Percentiles rank a stretch among this genome's conserved stretches.
phyloP scores from a whole-genome alignment of 1,139 yeast species.

The Saccharomyces hybrid region DNA sequence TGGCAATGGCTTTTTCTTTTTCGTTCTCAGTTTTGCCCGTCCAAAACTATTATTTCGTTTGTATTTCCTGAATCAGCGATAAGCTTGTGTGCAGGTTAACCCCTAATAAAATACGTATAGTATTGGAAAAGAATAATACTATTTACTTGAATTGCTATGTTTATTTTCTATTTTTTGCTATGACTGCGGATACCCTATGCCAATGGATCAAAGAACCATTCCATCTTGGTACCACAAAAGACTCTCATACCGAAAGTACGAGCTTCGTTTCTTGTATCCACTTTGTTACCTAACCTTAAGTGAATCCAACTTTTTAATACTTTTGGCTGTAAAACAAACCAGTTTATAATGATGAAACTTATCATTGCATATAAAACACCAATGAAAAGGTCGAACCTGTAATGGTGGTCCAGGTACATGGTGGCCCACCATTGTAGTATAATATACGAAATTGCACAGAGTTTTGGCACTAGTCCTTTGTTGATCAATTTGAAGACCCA shows the following conservation, averaged over 20 bases:
- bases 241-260: constrained; percentile 56
- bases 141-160: neutral
- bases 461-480: constrained; percentile 27
- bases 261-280: constrained; percentile 31
- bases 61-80: neutral
- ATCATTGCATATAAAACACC: constrained; percentile 46
- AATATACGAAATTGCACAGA: constrained; percentile 36
- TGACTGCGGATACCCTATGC: constrained; percentile 12
- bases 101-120: neutral
- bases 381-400: constrained; percentile 50
- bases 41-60: neutral
- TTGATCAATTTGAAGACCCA: constrained; percentile 22
- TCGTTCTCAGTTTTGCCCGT: neutral
- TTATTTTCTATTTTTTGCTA: neutral
- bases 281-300: constrained; percentile 32
- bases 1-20: neutral
- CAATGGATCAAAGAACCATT: constrained; percentile 47
- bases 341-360: constrained; percentile 37
- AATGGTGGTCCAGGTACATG: constrained; percentile 64
- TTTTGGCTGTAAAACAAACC: constrained; percentile 26
- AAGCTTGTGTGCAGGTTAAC: neutral
- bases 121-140: neutral
- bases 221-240: constrained; percentile 39
- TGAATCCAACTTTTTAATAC: constrained; percentile 22
- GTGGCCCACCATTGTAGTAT: constrained; percentile 68